Evolutionary conservation across 1,284 basidiomycete genomes (phyloP), one percentile per base, ranked within the genome.

Genomic region (Tetrapyrgos nigripes): DNA sequence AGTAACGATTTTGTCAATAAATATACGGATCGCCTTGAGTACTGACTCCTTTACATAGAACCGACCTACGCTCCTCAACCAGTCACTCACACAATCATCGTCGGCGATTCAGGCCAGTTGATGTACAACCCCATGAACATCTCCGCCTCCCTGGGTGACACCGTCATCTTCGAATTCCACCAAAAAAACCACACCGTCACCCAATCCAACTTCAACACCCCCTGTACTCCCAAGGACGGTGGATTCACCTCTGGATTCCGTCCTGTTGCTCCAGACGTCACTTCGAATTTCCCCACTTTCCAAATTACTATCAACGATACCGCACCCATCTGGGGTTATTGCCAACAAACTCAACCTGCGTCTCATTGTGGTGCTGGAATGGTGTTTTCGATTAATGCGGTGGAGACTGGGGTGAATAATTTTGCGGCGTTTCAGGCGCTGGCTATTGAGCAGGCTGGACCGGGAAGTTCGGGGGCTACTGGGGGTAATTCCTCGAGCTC

Each of bases 181-280:
- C 50, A 57, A 11, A 62, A 64, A 68, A 79, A 86, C 73, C 86
- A 88, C 73, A 86, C 85, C 33, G 82, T 82, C 37, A 86, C 86
- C 9, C 84, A 86, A 67, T 85, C 84, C 8, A 80, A 77, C 57
- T 89, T 89, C 73, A 57, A 50, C 14, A 37, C 53, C 6, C 59
- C 55, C 37, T 57, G 55, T 24, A 43, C 31, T 24, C 55, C 55
- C 13, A 50, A 54, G 19, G 19, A 35, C 11, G 35, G 44, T 24
- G 83, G 82, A 3, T 83, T 87, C 70, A 77, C 82, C 65, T 85
- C 85, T 64, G 86, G 78, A 62, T 79, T 77, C 66, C 62, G 54
- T 53, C 68, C 69, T 19, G 74, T 75, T 33, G 55, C 62, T 31
- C 59, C 64, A 24, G 66, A 72, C 64, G 65, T 70, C 48, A 76